phyloP scores from a whole-genome alignment of 495 filamentous ascomycete genomes.

The Penicillium roqueforti region DNA sequence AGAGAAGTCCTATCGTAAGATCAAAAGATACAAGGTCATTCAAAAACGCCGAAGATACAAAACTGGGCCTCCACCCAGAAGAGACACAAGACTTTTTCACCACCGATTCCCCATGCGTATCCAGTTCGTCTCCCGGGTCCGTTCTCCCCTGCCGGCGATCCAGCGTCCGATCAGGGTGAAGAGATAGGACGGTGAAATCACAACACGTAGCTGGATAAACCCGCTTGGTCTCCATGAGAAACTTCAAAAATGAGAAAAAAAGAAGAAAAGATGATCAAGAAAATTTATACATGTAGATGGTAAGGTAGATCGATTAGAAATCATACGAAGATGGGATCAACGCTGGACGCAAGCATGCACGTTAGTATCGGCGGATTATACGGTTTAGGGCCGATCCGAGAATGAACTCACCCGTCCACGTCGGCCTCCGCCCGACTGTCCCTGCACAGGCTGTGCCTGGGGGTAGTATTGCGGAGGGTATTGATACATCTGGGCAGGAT shows the following conservation, averaged over 20 bases:
- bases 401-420: constrained; percentile 46
- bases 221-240: constrained; percentile 30
- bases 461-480: constrained; percentile 50
- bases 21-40: constrained; percentile 12
- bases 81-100: constrained; percentile 12
- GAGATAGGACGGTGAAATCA: constrained; percentile 25
- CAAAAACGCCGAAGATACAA: constrained; percentile 11
- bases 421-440: constrained; percentile 45
- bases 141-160: constrained; percentile 39
- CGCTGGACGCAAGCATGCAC: constrained; percentile 19
- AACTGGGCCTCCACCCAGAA: constrained; percentile 7
- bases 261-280: constrained; percentile 16
- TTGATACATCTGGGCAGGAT: constrained; percentile 49
- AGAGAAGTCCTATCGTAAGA: constrained; percentile 5
- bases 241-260: constrained; percentile 17
- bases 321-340: constrained; percentile 25
- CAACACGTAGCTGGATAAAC: constrained; percentile 35
- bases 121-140: constrained; percentile 6
- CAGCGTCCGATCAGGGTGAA: constrained; percentile 42
- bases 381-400: background rate
- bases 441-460: constrained; percentile 42
- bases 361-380: background rate
- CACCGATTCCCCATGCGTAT: constrained; percentile 5
- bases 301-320: constrained; percentile 34
- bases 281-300: constrained; percentile 41